Evolutionary conservation across 2,329 filamentous ascomycete genomes (phyloP), one percentile per base, ranked within the genome.

Genomic region (Aspergillus bombycis): DNA sequence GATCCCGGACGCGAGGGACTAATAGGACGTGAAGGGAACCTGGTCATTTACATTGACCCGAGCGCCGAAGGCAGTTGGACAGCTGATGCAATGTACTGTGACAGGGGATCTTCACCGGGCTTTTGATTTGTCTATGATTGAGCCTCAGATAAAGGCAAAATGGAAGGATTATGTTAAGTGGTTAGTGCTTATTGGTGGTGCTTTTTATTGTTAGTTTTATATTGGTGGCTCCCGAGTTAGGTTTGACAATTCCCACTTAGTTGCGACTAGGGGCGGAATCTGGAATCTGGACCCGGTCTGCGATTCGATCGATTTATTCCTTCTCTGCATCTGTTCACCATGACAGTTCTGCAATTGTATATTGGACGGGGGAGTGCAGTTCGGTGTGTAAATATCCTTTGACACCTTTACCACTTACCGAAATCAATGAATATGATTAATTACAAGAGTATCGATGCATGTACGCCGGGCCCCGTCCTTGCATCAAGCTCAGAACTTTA

Each of bases 1-100:
- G 58, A 60, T 60, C 48, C 43, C 45, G 36, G 23, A 60, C 28
- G 48, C 34, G 36, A 54, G 32, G 52, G n/a, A 55, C 32, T 38
- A 55, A 41, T 55, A 32, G 52, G 21, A 54, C 26, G 32, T n/a
- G 32, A 38, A 16, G 21, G 34, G 32, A 55, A 26, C n/a, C 26
- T 11, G 48, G 28, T 19, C 28, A 38, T 36, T 16, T 14, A 16
- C 34, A 36, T 36, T 26, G 21, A 55, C 21, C 32, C 52, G 45
- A 48, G 45, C 12, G 12, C 9, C 21, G 19, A 54, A 19, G 52
- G 19, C n/a, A 36, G 34, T 36, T 36, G 32, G 21, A 36, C 52
- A 28, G 52, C 30, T 55, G 52, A 38, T 55, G 34, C 48, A 52
- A 32, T 52, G 48, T 10, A 21, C 28, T 34, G 28, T 32, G 48